Evolutionary conservation across 176 grass and related monocot genomes (phyloP), one percentile per base, ranked within the genome.

Genomic region (Lolium rigidum): DNA sequence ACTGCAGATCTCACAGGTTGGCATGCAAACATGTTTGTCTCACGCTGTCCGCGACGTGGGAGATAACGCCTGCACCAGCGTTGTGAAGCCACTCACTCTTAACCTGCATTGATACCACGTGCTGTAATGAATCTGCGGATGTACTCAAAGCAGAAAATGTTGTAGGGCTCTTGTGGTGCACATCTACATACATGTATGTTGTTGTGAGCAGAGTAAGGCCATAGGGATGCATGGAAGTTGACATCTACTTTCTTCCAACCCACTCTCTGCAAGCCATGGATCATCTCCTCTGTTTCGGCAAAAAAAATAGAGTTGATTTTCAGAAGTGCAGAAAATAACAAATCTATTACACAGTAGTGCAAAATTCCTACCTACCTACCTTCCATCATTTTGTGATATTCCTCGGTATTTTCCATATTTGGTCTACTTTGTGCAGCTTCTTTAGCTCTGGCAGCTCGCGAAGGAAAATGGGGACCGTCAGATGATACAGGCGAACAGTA

Each of bases 161-260:
- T n/a, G 75, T 49, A 81, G 11, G 64, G 37, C 21, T 47, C 17
- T 61, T 82, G 21, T 26, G 60, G 24, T 25, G 51, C 0, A 5
- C 44, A 47, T 28, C 1, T 49, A 35, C 92, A 41, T 92, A 98
- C 95, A 84, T 93, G 85, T 12, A 98, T 93, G 86, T 93, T 98
- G 48, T 98, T 95, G 56, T 98, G 95, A 47, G 95, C 93, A 72
- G 85, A 91, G 83, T 95, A 98, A 35, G 95, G 95, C 95, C 93
- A 98, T 0, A 70, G 18, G 59, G 93, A 82, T 4, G 87, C 83
- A 70, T 93, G 93, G 82, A 98, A 98, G 67, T 85, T 90, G 28
- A 98, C 89, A 76, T 98, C 95, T 22, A 98, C 95, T 86, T 98
- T 98, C 90, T 87, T 95, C 95, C 95, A 98, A 47, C 93, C 91